Evolutionary conservation across 2,329 filamentous ascomycete species (phyloP).

Genomic region (Fusarium illudens): DNA sequence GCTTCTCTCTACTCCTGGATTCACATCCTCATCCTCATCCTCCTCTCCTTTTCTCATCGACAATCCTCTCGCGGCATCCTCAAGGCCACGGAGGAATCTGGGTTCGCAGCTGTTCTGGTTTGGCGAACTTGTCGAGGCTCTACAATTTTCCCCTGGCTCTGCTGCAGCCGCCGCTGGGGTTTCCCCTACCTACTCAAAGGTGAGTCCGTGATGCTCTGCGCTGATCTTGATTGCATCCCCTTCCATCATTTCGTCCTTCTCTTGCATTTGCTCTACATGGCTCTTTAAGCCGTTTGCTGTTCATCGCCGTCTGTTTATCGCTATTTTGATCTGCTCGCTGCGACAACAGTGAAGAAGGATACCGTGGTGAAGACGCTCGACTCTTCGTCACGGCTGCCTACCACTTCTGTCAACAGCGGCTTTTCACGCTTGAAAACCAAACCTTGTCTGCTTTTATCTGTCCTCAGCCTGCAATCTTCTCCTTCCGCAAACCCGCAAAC

Average conservation of each 20-base stretch:
- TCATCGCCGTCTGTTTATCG: not conserved
- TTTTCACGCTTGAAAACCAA: slow-evolving; percentile 16
- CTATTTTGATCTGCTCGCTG: slow-evolving; percentile 11
- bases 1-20: slow-evolving; percentile 20
- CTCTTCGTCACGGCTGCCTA: slow-evolving; percentile 18
- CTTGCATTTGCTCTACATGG: not conserved
- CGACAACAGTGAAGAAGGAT: slow-evolving; percentile 9
- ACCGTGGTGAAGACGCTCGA: slow-evolving; percentile 16
- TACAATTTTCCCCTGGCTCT: slow-evolving; percentile 21
- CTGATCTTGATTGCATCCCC: slow-evolving; percentile 15
- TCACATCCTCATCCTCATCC: slow-evolving; percentile 13
- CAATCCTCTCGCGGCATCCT: slow-evolving; percentile 29
- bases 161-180: slow-evolving; percentile 26
- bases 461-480: slow-evolving; percentile 6
- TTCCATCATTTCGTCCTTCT: not conserved
- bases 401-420: slow-evolving; percentile 11
- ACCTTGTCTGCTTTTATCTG: slow-evolving; percentile 3
- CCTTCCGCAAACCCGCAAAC: not conserved
- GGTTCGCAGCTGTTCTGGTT: slow-evolving; percentile 28
- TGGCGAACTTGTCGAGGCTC: slow-evolving; percentile 21
- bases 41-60: slow-evolving; percentile 21
- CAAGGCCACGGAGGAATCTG: slow-evolving; percentile 33
- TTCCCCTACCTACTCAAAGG: slow-evolving; percentile 28
- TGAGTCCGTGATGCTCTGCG: slow-evolving; percentile 33
- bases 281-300: not conserved